phyloP scores from a whole-genome alignment of 148 eudicot genomes.

The Euryodendron excelsum region DNA sequence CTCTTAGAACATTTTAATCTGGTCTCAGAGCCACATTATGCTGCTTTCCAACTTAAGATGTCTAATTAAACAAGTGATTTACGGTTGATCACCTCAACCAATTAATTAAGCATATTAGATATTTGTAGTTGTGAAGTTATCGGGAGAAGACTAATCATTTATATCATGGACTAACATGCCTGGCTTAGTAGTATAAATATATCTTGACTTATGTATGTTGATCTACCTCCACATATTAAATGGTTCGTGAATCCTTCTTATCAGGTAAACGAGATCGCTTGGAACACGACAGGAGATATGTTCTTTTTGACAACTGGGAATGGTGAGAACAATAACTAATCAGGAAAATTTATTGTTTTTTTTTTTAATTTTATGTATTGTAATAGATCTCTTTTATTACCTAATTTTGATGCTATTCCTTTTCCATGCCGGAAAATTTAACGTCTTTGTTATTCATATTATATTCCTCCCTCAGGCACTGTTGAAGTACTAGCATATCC shows the following conservation, averaged over 20 bases:
- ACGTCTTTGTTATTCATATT: too few relatives aligned
- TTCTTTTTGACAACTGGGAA: conserved; percentile 92
- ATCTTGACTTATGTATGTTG: not conserved
- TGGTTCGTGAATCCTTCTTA: not conserved
- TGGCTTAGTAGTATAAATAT: not conserved
- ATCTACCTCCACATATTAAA: not conserved
- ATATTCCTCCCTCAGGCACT: conserved; percentile 79
- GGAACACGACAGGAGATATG: conserved; percentile 86
- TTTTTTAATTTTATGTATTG: not conserved
- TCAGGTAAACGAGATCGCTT: conserved; percentile 94
- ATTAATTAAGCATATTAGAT: not conserved
- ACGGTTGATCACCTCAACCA: not conserved
- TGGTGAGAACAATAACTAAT: conserved; percentile 52
- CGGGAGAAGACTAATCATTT: not conserved
- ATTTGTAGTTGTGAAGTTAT: not conserved
- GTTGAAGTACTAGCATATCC: conserved; percentile 96
- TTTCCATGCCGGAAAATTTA: too few relatives aligned
- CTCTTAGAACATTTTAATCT: not conserved
- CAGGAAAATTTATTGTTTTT: not conserved
- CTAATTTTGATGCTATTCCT: not conserved
- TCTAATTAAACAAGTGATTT: not conserved
- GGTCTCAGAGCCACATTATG: not conserved
- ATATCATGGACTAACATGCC: not conserved
- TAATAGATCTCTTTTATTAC: not conserved
- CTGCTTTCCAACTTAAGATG: not conserved